Evolutionary conservation across 306 rosid species (phyloP), one percentile per base, ranked within the genome.

Genomic region (Benincasa hispida): DNA sequence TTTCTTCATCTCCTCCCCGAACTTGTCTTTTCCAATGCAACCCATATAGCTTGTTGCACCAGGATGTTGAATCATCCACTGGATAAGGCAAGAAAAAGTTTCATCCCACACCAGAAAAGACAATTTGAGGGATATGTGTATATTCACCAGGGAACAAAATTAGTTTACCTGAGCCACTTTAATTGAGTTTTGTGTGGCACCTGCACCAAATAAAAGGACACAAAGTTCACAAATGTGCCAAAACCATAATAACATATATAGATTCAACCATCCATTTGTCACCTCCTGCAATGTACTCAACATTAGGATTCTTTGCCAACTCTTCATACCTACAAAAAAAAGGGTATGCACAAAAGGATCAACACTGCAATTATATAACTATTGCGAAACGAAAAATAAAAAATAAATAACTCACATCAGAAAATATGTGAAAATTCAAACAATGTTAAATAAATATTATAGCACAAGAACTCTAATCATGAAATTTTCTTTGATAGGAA

Each of bases 261-360:
- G 21, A 17, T 25, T 15, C 24, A 27, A 70, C 6, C 39, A 70
- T 27, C 41, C 1, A 42, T 22, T 60, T 48, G 56, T 78, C 85
- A 94, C 98, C 99, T 92, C 99, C 99, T 72, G 99, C 99, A 82
- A 89, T 94, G 81, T 85, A 94, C 79, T 94, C 99, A 81, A 92
- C 99, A 12, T 80, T 89, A 55, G 57, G 69, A 5, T 89, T 89
- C 45, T 82, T 27, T 58, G 90, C 74, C 90, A 90, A 24, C 81
- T 92, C 97, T 0, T 89, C 97, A 7, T 91, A 94, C 95, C 97
- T 94, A 65, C 27, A 53, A 59, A 77, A 81, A 42, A 2, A 67
- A 6, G 58, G 54, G 17, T 50, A 79, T 18, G 65, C 42, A 32
- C 11, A n/a, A 32, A 41, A 42, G 42, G 53, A 17, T 57, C 27